Evolutionary conservation across 495 filamentous ascomycete genomes (phyloP), one percentile per base, ranked within the genome.

Genomic region (Glutinoglossum americanum): DNA sequence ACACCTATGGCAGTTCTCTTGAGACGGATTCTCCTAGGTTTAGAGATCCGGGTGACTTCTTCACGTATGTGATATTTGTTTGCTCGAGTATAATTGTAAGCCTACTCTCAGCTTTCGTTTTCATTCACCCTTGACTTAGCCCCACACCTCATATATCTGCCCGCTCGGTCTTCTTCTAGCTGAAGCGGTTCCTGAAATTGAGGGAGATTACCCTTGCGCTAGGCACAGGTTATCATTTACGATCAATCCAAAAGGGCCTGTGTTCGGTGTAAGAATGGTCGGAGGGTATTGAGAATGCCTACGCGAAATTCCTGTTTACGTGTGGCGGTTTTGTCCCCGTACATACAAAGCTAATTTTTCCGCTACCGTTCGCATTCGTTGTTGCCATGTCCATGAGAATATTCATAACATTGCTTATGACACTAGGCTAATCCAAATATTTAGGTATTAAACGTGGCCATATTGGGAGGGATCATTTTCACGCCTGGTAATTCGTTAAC

Each of bases 161-260:
- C 87, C 89, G 88, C 79, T 79, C 86, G 89, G 88, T 76, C 77
- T 69, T 68, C 57, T 68, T 64, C 70, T 81, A 81, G 76, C 86
- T 90, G 85, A 80, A 77, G 80, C 87, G 89, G 87, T 94, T 94
- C 89, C 88, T 94, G 85, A 78, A 87, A 82, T 72, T 75, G 89
- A 94, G 89, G 89, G 76, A 96, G 86, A 96, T 83, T 76, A 82
- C 84, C 87, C 84, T 80, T 82, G 78, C 79, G 79, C 76, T 76
- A 71, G 76, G 73, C 70, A 67, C 76, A 76, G 76, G 69, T 79
- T 75, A 70, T 81, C 80, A 84, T 88, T 87, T 82, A 82, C 84
- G 86, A 76, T 76, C 74, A 80, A 78, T 79, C 66, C 65, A 73
- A 69, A 70, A 73, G 80, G 82, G 76, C 67, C 73, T 80, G 74